Percentiles rank a stretch among this genome's conserved stretches.
phyloP scores from a whole-genome alignment of 805 yeast species.

The Cyberlindnera suaveolens region DNA sequence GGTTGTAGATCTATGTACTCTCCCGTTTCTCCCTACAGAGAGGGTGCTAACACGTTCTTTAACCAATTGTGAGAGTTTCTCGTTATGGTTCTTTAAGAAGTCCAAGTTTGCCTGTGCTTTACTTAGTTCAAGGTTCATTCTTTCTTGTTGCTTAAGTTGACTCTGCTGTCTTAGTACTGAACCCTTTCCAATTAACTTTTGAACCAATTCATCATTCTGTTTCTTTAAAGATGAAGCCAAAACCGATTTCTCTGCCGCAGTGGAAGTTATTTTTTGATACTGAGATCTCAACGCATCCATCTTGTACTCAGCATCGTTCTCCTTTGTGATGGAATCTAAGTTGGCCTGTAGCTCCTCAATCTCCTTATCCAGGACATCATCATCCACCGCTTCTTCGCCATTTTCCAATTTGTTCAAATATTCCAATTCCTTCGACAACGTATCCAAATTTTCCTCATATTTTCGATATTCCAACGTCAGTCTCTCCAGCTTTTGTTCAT shows the following conservation, averaged over 20 bases:
- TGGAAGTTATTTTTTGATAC: conserved; percentile 41
- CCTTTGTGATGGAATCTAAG: background rate
- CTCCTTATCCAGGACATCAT: conserved; percentile 28
- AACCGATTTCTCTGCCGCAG: conserved; percentile 40
- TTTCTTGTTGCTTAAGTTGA: conserved; percentile 1
- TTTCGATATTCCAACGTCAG: conserved; percentile 17
- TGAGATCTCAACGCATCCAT: conserved; percentile 2
- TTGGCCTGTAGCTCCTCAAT: conserved; percentile 11
- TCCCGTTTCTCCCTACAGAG: conserved; percentile 23
- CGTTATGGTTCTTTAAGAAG: conserved; percentile 15
- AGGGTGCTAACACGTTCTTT: conserved; percentile 19
- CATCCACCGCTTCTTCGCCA: conserved; percentile 23
- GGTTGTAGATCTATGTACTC: conserved; percentile 24
- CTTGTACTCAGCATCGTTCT: background rate
- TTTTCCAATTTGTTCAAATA: conserved; percentile 1
- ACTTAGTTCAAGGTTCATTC: background rate
- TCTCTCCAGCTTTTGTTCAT: conserved; percentile 17
- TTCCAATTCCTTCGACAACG: conserved; percentile 2
- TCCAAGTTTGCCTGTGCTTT: conserved; percentile 1
- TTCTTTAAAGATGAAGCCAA: conserved; percentile 20
- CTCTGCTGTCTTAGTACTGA: conserved; percentile 19
- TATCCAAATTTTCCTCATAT: conserved; percentile 6
- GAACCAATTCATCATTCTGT: conserved; percentile 21
- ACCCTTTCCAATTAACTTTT: conserved; percentile 31
- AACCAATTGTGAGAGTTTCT: conserved; percentile 10